Percentiles rank a stretch among this genome's conserved stretches.
Conservation (phyloP, 345 rosid genomes). For the Turritis glabra region DNA sequence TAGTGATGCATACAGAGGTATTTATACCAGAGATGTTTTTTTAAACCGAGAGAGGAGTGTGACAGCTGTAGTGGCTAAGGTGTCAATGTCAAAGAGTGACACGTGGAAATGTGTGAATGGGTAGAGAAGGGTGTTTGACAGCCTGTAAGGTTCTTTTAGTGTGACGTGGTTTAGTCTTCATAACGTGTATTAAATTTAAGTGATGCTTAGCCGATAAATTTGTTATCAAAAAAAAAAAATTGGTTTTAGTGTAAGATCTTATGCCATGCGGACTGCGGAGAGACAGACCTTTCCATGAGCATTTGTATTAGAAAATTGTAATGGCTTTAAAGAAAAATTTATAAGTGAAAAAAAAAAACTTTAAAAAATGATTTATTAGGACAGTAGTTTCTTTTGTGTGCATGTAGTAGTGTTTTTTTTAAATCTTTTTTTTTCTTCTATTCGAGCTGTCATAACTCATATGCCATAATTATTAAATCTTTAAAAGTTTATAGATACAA, state of each 20-base stretch:
- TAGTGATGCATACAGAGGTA: constrained; percentile 2
- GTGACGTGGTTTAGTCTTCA: constrained; percentile 34
- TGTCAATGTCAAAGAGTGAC: constrained; percentile 10
- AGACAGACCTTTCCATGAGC: neutral
- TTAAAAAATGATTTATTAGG: too few relatives aligned
- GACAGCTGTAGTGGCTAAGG: constrained; percentile 33
- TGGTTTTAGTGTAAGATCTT: neutral
- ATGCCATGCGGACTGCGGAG: constrained; percentile 3
- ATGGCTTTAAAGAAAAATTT: neutral
- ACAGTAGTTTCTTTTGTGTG: neutral
- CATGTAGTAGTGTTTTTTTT: neutral
- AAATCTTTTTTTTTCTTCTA: neutral
- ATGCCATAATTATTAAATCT: neutral
- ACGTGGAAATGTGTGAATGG: constrained; percentile 9
- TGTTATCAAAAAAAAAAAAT: neutral
- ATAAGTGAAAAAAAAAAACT: neutral
- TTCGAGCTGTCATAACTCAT: neutral
- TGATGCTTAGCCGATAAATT: constrained; percentile 33
- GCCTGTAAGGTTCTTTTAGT: constrained; percentile 27
- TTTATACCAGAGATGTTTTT: constrained; percentile 20
- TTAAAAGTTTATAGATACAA: neutral
- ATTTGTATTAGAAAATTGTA: neutral
- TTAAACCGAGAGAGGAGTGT: neutral
- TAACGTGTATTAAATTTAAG: constrained; percentile 30
- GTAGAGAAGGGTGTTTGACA: constrained; percentile 19